phyloP scores from a whole-genome alignment of 2,329 filamentous ascomycete genomes.

The Colletotrichum orbiculare region DNA sequence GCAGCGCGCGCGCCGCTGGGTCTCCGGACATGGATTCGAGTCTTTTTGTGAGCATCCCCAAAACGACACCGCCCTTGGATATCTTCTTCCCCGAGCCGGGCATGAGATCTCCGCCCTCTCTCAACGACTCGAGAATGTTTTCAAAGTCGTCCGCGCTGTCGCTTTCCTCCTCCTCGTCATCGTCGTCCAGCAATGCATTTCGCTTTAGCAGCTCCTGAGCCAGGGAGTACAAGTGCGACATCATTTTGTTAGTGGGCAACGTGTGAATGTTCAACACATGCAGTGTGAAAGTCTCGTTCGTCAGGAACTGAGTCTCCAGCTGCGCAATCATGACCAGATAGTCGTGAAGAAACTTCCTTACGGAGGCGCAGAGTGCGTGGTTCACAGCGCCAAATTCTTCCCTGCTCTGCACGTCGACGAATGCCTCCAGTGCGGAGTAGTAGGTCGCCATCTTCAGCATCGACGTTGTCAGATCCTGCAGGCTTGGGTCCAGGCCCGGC shows the following conservation, averaged over 20 bases:
- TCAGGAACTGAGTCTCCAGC: slow-evolving; percentile 91
- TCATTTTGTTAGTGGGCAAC: slow-evolving; percentile 89
- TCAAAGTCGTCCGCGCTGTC: slow-evolving; percentile 88
- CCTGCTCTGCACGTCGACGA: slow-evolving; percentile 92
- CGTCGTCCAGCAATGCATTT: slow-evolving; percentile 89
- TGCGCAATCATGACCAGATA: slow-evolving; percentile 94
- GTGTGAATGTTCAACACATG: slow-evolving; percentile 94
- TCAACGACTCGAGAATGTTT: slow-evolving; percentile 89
- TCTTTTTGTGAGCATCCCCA: slow-evolving; percentile 85
- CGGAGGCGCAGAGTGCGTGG: slow-evolving; percentile 94
- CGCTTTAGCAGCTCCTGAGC: slow-evolving; percentile 88
- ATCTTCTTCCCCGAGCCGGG: slow-evolving; percentile 87
- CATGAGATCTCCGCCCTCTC: slow-evolving; percentile 85
- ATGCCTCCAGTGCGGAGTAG: slow-evolving; percentile 90
- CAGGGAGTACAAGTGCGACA: slow-evolving; percentile 88
- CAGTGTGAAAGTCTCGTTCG: slow-evolving; percentile 87
- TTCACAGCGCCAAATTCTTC: slow-evolving; percentile 95
- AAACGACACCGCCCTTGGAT: slow-evolving; percentile 96
- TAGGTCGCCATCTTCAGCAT: slow-evolving; percentile 97
- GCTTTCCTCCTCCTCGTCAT: slow-evolving; percentile 75
- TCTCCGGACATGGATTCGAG: slow-evolving; percentile 93
- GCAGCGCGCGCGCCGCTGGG: slow-evolving; percentile 82
- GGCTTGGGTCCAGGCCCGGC: slow-evolving; percentile 87
- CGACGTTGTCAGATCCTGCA: slow-evolving; percentile 86
- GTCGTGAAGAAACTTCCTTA: slow-evolving; percentile 90